Conservation (phyloP, 495 filamentous ascomycete species). For the Daldinia bambusicola region DNA sequence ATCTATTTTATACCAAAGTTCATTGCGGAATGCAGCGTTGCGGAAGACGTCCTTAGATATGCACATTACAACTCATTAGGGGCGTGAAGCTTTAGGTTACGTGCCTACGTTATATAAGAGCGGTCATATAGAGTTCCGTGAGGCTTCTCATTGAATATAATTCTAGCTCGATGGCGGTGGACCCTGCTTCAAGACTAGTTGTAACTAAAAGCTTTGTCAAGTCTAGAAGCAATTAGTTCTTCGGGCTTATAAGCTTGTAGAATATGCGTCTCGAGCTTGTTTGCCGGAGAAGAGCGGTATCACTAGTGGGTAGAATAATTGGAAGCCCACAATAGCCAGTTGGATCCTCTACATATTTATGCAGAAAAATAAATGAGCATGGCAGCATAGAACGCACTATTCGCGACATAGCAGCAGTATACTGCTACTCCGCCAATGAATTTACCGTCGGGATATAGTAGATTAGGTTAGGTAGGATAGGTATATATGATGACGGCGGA, state of each 20-base stretch:
- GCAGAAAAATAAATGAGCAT: neutral
- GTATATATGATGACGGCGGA: slow-evolving; percentile 5
- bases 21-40: too few relatives aligned
- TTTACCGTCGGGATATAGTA: neutral
- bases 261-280: neutral
- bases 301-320: neutral
- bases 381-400: neutral
- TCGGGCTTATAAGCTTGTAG: neutral
- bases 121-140: too few relatives aligned
- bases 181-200: too few relatives aligned
- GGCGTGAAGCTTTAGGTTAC: too few relatives aligned
- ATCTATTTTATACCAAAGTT: too few relatives aligned
- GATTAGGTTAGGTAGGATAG: neutral
- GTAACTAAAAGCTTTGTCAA: too few relatives aligned
- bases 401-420: neutral
- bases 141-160: too few relatives aligned
- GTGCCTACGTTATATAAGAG: too few relatives aligned
- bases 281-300: neutral
- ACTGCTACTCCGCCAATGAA: neutral
- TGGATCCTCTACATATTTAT: neutral
- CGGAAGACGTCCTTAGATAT: too few relatives aligned
- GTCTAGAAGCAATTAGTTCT: neutral
- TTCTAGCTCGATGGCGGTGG: too few relatives aligned
- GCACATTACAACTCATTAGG: too few relatives aligned
- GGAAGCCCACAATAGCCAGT: neutral